Percentiles rank a stretch among this genome's conserved stretches.
Evolutionary conservation across 2,329 filamentous ascomycete species (phyloP).

Genomic region (Nemania sp.): DNA sequence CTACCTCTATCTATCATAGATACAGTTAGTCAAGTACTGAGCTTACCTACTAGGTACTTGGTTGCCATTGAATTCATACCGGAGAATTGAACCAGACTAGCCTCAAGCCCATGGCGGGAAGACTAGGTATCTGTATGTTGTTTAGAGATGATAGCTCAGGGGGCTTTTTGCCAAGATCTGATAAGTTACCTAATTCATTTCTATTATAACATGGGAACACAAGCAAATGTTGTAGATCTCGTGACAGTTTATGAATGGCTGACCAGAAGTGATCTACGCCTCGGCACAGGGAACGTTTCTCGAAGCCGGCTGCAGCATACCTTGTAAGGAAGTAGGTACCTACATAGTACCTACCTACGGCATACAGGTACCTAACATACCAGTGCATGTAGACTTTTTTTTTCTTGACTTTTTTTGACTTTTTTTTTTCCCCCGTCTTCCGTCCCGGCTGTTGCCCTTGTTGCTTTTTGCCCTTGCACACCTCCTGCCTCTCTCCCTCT

Average conservation of each 20-base stretch:
- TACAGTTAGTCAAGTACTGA: no score
- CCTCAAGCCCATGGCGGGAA: background rate
- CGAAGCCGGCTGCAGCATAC: constrained; percentile 7
- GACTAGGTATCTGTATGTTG: background rate
- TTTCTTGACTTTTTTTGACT: no score
- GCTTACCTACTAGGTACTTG: no score
- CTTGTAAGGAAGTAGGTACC: no score
- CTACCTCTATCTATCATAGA: no score
- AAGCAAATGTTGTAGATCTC: constrained; percentile 17
- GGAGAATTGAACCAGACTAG: background rate
- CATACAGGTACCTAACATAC: no score
- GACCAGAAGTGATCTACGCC: constrained; percentile 16
- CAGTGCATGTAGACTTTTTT: no score
- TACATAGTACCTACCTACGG: no score
- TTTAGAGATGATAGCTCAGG: background rate
- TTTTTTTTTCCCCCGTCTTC: background rate
- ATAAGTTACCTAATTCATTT: background rate
- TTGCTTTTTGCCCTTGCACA: background rate
- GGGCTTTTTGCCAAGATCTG: background rate
- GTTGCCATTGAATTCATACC: background rate
- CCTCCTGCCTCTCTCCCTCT: background rate
- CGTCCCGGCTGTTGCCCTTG: no score
- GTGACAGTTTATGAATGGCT: constrained; percentile 18
- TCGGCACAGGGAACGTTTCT: constrained; percentile 21
- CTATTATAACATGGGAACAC: background rate